phyloP scores from a whole-genome alignment of 306 rosid species.

The Dalbergia oliveri region DNA sequence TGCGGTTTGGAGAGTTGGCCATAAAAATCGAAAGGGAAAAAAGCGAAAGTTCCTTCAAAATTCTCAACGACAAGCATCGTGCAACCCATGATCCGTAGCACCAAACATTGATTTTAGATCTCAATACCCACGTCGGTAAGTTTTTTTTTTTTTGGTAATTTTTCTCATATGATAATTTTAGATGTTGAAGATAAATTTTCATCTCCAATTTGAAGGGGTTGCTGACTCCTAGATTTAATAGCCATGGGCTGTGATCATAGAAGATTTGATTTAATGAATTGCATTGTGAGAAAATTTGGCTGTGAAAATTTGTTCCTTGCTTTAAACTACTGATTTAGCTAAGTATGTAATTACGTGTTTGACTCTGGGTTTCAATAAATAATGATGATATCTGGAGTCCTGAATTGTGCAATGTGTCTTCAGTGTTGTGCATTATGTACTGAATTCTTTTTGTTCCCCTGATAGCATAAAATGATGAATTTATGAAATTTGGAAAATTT shows the following conservation, averaged over 20 bases:
- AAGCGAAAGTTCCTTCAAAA: conserved; percentile 23
- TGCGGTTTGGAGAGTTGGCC: conserved; percentile 21
- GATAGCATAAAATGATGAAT: background rate
- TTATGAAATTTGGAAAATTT: background rate
- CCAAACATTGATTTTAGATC: background rate
- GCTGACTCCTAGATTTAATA: background rate
- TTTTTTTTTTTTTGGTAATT: background rate
- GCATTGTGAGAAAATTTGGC: background rate
- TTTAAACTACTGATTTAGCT: background rate
- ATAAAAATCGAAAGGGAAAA: background rate
- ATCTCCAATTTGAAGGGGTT: background rate
- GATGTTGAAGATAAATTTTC: background rate
- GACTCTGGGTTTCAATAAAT: conserved; percentile 3
- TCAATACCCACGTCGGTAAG: background rate
- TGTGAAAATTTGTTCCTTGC: background rate
- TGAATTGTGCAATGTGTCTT: background rate
- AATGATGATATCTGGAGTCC: conserved; percentile 8
- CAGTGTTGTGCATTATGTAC: conserved; percentile 10
- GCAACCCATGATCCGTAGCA: background rate
- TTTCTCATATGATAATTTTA: background rate
- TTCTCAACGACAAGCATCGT: background rate
- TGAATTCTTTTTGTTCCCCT: background rate
- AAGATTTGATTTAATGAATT: background rate
- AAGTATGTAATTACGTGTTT: background rate
- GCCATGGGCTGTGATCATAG: background rate